Conservation (phyloP, 768 basidiomycete genomes). For the Rhodocollybia butyracea region DNA sequence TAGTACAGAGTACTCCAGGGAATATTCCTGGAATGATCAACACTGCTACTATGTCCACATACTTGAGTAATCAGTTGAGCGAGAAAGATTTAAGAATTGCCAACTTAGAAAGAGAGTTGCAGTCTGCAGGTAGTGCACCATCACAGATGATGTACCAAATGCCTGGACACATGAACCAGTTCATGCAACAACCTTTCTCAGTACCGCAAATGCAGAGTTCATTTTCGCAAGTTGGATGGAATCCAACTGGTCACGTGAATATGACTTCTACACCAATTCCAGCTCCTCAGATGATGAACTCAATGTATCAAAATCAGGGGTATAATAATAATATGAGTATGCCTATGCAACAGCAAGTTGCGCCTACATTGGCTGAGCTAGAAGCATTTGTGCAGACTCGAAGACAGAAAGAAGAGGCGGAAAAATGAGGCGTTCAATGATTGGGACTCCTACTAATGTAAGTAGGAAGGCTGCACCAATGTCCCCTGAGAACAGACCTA, state of each 20-base stretch:
- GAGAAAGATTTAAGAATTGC: background rate
- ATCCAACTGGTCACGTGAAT: background rate
- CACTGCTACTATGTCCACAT: background rate
- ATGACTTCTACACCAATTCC: background rate
- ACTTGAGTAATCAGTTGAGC: background rate
- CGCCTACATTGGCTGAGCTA: background rate
- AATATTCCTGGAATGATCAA: background rate
- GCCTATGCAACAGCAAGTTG: too few relatives aligned
- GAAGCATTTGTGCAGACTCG: background rate
- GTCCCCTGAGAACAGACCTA: background rate
- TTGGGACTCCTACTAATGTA: too few relatives aligned
- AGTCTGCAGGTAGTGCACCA: background rate
- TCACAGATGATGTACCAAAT: background rate
- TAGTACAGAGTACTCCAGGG: background rate
- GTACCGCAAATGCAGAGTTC: too few relatives aligned
- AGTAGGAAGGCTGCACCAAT: background rate
- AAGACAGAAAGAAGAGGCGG: background rate
- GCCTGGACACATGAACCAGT: background rate
- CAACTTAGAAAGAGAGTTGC: background rate
- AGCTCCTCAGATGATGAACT: background rate
- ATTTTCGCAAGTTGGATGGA: slow-evolving; percentile 1
- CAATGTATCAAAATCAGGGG: too few relatives aligned
- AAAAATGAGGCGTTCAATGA: background rate
- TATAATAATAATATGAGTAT: too few relatives aligned
- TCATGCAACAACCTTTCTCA: too few relatives aligned